phyloP scores from a whole-genome alignment of 2,329 filamentous ascomycete genomes.

The Sporothrix variecibatus region DNA sequence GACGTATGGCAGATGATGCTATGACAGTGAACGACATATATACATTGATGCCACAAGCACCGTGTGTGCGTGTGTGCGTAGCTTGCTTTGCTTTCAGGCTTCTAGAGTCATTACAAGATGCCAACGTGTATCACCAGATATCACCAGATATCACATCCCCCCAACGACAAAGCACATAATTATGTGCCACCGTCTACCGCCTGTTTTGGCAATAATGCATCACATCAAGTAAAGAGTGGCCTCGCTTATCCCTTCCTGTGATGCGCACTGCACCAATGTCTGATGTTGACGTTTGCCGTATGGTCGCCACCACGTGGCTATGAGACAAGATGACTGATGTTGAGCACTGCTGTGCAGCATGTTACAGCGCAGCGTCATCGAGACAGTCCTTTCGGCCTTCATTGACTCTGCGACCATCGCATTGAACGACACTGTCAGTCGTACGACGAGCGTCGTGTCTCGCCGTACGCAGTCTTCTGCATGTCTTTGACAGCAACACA shows the following conservation, averaged over 20 bases:
- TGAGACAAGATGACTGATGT: not conserved
- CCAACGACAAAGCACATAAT: not conserved
- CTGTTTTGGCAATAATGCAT: not conserved
- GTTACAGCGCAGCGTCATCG: too few relatives aligned
- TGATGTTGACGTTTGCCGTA: not conserved
- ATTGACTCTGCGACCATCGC: too few relatives aligned
- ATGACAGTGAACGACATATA: not conserved
- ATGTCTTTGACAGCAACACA: not conserved
- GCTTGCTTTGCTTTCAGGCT: not conserved
- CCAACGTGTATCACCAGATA: too few relatives aligned
- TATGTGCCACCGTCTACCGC: not conserved
- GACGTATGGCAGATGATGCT: too few relatives aligned
- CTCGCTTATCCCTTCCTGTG: not conserved
- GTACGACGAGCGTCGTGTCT: not conserved
- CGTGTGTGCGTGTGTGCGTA: too few relatives aligned
- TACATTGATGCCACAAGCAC: too few relatives aligned
- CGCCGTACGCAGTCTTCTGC: not conserved
- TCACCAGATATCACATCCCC: not conserved
- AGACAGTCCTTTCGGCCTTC: too few relatives aligned
- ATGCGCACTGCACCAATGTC: not conserved
- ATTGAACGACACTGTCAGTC: too few relatives aligned
- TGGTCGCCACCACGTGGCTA: not conserved
- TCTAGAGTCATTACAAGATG: not conserved
- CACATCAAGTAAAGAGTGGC: not conserved
- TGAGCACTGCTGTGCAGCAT: not conserved